Evolutionary conservation across 306 rosid species (phyloP).

Genomic region (Dryas drummondii): DNA sequence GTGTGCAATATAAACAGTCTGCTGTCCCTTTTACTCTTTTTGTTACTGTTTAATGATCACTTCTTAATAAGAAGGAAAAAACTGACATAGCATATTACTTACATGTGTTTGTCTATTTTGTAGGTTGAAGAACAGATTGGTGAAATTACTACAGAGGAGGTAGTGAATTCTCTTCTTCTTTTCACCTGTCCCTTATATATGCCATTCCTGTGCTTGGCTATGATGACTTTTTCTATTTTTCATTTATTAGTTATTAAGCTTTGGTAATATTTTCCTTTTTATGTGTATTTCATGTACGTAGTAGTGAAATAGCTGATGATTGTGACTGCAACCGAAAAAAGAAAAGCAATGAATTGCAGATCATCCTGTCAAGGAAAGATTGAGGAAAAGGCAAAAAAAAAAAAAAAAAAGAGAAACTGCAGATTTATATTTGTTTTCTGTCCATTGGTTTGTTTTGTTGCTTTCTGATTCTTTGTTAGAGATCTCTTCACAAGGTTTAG

Average conservation of each 20-base stretch:
- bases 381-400: background rate
- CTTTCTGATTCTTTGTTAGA: background rate
- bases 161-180: background rate
- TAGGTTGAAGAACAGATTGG: constrained; percentile 16
- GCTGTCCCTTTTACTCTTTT: background rate
- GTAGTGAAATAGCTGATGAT: background rate
- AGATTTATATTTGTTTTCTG: background rate
- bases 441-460: too few species aligned
- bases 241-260: background rate
- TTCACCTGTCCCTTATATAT: background rate
- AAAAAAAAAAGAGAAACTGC: background rate
- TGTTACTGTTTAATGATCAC: background rate
- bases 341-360: background rate
- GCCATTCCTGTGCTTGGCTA: background rate
- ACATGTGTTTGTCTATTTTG: constrained; percentile 7
- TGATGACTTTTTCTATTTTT: background rate
- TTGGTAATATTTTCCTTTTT: background rate
- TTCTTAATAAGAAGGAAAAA: background rate
- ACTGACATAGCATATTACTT: background rate
- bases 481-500: background rate
- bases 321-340: background rate
- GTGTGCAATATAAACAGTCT: background rate
- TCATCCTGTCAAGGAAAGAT: background rate
- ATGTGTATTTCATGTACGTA: background rate
- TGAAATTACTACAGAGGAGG: constrained; percentile 20